Evolutionary conservation across 306 rosid species (phyloP), one percentile per base, ranked within the genome.

Genomic region (Acacia confusa): DNA sequence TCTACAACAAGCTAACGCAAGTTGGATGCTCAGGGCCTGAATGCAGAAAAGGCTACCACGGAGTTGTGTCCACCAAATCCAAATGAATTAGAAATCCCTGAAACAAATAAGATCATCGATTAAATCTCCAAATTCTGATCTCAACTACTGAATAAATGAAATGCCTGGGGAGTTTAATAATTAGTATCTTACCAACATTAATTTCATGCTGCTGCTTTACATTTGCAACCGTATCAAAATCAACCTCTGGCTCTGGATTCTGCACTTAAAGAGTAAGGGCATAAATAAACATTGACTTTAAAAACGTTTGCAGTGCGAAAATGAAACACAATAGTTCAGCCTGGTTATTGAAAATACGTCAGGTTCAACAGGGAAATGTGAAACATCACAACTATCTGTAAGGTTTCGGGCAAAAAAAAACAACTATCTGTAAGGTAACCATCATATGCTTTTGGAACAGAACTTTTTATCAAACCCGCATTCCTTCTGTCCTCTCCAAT

Each of bases 31-130:
- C 94, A 95, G 66, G 97, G 97, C 87, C 82, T 89, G 97, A 93
- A 93, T 2, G 97, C 94, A 43, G 99, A 88, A 81, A 95, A 95
- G 50, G 91, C 97, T 43, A 92, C 99, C 3, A 95, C 99, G 8
- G 99, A 95, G 86, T 95, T 95, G 85, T 95, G 99, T 83, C 99
- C 99, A 28, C 99, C 98, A 48, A 95, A 95, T 81, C 99, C 99
- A 25, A 95, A 95, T 44, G 99, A 95, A 84, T 95, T 95, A 41
- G 99, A 93, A 78, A 95, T 92, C 9, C 40, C 69, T 63, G 41
- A 28, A 28, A 63, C 19, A 15, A 30, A 63, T 4, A n/a, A 28
- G 9, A 63, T 28, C 69, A 28, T n/a, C n/a, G 4, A 63, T 63
- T 63, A 63, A 0, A 30, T 14, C 69, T 16, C 4, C n/a, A 15